Base-by-base conservation (phyloP, 441 rosid species). In the Populus trichocarpa region DNA sequence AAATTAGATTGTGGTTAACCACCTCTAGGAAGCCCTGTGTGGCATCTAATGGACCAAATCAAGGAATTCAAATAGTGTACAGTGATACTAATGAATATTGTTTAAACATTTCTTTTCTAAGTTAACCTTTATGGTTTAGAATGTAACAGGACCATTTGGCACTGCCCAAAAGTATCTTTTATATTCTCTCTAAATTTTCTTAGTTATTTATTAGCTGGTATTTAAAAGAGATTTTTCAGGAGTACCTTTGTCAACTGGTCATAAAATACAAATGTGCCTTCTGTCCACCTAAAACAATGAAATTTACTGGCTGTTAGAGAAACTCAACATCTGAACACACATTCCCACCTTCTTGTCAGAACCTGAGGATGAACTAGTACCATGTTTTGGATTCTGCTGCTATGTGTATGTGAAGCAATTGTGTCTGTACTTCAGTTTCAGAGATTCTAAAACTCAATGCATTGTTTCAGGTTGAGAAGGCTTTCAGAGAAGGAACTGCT, bases 401-500 rank as follows among this genome's bases (percentile, higher is more conserved):
- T 7, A 13, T 81, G 50, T 40, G 23, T 63, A 61, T 67, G 2
- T 46, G 65, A 22, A 72, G 59, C 66, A 64, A 18, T 65, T 69
- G 38, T 36, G 50, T 63, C 26, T 74, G 68, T 23, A 32, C 8
- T 25, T 40, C 59, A 77, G 66, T 63, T 81, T 78, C 26, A 50
- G 30, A 61, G 30, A 61, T 46, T 69, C 33, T 50, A 65, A 38
- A 26, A 23, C 35, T 18, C 72, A 38, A 22, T 83, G 66, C 28
- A 63, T 46, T 73, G 64, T 81, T 86, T 83, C 91, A 96, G 99
- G 98, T 96, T 82, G 99, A 96, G 73, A 96, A 96, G 84, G 99
- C 99, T 79, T 94, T 90, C 81, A 92, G 99, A 85, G 99, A 96
- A 87, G 97, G 97, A 83, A 94, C 97, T n/a, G 97, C 99, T 9